phyloP scores from a whole-genome alignment of 352 stramenopile species.

The Phytophthora sojae region DNA sequence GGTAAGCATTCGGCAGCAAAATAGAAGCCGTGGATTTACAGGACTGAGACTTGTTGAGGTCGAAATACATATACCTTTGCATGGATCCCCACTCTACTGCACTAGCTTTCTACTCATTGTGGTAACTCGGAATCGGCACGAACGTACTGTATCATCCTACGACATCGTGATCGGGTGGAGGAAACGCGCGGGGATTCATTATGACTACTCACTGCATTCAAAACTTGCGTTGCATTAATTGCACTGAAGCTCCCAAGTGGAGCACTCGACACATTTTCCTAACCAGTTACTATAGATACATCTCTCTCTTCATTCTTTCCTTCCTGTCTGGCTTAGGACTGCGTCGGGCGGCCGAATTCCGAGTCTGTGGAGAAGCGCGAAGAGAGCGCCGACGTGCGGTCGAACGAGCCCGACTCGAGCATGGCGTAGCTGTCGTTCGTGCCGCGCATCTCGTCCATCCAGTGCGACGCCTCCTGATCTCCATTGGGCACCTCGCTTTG shows the following conservation, averaged over 20 bases:
- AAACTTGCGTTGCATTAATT: conserved; percentile 36
- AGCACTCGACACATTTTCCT: conserved; percentile 25
- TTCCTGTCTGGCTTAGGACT: conserved; percentile 37
- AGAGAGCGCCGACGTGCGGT: conserved; percentile 69
- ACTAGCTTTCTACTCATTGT: too few relatives aligned
- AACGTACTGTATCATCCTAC: too few relatives aligned
- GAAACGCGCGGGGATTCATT: background rate
- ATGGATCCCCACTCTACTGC: conserved; percentile 11
- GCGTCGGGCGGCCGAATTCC: conserved; percentile 49
- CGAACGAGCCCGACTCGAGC: conserved; percentile 79
- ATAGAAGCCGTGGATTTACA: conserved; percentile 25
- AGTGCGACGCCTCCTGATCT: conserved; percentile 56
- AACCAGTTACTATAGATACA: conserved; percentile 61
- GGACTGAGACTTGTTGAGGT: conserved; percentile 21
- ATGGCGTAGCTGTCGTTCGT: conserved; percentile 88
- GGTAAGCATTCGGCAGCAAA: conserved; percentile 39
- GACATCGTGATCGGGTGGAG: too few relatives aligned
- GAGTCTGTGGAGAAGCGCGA: conserved; percentile 80
- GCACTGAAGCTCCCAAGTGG: conserved; percentile 9
- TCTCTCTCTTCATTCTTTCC: conserved; percentile 18
- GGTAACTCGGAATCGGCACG: too few relatives aligned
- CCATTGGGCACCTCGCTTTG: conserved; percentile 32
- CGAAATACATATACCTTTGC: conserved; percentile 37
- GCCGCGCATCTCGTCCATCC: conserved; percentile 85
- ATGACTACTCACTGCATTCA: conserved; percentile 20